Percentiles rank a stretch among this genome's conserved stretches.
Conservation (phyloP, 352 stramenopile genomes). For the Phytopythium kandeliae region DNA sequence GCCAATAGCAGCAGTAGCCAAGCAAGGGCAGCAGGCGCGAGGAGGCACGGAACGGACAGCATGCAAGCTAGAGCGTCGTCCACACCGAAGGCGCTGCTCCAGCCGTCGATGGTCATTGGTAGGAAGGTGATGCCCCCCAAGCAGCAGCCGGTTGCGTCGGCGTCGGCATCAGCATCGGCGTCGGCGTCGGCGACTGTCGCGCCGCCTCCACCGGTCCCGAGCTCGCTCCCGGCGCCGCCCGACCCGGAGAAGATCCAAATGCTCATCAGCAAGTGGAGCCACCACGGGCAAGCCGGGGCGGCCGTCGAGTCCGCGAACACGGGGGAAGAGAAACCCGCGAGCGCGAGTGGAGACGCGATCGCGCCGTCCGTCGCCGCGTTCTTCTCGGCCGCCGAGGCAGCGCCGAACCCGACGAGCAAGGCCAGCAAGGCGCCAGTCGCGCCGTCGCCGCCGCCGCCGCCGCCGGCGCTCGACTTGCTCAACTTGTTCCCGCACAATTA, state of each 20-base stretch:
- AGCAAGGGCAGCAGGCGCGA: neutral
- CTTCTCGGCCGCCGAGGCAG: conserved; percentile 24
- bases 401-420: neutral
- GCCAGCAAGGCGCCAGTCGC: neutral
- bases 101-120: conserved; percentile 7
- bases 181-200: neutral
- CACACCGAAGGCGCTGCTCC: conserved; percentile 16
- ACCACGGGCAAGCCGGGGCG: conserved; percentile 19
- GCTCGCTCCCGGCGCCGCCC: conserved; percentile 26
- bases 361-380: conserved; percentile 36
- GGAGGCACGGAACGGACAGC: conserved; percentile 7
- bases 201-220: conserved; percentile 25
- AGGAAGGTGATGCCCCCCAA: conserved; percentile 4
- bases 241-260: conserved; percentile 56
- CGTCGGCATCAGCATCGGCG: no score
- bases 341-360: conserved; percentile 13
- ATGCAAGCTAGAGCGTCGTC: conserved; percentile 3
- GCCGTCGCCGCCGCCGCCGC: conserved; percentile 8
- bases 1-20: neutral
- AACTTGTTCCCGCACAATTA: conserved; percentile 58
- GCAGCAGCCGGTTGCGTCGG: conserved; percentile 5
- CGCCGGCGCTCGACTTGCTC: conserved; percentile 16
- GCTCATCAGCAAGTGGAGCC: conserved; percentile 59
- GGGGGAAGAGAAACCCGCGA: conserved; percentile 1
- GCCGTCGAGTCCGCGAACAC: conserved; percentile 1